Percentiles rank a stretch among this genome's conserved stretches.
phyloP scores from a whole-genome alignment of 2,329 filamentous ascomycete genomes.

The Fusarium piperis region DNA sequence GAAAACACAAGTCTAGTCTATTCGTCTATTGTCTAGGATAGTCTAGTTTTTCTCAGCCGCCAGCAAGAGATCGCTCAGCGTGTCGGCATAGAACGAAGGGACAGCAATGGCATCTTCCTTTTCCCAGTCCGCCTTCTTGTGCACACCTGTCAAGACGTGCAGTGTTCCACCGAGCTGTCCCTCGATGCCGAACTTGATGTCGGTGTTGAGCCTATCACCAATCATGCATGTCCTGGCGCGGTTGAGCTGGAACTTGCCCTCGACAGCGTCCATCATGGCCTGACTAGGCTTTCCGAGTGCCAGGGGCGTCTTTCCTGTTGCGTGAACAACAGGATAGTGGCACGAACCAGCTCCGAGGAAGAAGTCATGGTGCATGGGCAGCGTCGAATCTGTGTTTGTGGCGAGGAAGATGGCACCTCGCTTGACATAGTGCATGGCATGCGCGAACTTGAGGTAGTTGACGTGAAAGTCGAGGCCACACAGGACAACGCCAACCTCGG shows the following conservation, averaged over 20 bases:
- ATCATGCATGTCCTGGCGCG: constrained; percentile 91
- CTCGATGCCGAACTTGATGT: constrained; percentile 94
- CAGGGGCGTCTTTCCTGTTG: constrained; percentile 74
- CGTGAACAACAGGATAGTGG: constrained; percentile 79
- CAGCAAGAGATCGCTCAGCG: constrained; percentile 76
- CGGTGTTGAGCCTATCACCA: constrained; percentile 91
- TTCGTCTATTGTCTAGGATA: constrained; percentile 33
- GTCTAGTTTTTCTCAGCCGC: constrained; percentile 34
- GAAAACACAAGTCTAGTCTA: constrained; percentile 5
- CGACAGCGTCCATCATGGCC: constrained; percentile 99
- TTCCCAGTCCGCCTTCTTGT: constrained; percentile 84
- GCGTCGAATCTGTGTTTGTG: constrained; percentile 91
- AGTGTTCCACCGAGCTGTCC: constrained; percentile 91
- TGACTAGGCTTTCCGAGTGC: constrained; percentile 94
- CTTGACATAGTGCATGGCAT: constrained; percentile 86
- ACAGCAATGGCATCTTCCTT: constrained; percentile 73
- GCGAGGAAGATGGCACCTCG: constrained; percentile 87
- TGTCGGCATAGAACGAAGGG: constrained; percentile 86
- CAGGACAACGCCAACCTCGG: constrained; percentile 89
- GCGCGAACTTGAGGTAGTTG: constrained; percentile 91
- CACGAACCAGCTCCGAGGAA: constrained; percentile 93
- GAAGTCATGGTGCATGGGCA: constrained; percentile 82
- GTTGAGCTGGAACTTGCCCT: constrained; percentile 93
- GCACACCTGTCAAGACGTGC: constrained; percentile 90
- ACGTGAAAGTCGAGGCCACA: constrained; percentile 93